These are phyloP conservation scores for Suhomyces atakaporum DNA, from an alignment of 1,139 yeast genomes.

Conservation along the genomic window DNA sequence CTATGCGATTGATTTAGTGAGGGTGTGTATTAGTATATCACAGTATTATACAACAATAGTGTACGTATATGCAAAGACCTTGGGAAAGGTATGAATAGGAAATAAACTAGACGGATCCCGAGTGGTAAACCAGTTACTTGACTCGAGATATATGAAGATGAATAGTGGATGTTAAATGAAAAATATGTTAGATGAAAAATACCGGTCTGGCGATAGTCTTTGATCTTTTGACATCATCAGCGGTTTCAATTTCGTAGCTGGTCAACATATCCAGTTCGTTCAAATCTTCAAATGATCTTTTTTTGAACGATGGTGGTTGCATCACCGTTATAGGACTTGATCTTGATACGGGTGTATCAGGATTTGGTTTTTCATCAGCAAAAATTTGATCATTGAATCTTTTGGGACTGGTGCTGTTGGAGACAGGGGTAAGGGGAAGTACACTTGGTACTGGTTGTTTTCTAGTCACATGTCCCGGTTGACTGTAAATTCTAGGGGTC, in stretches of 20 bases:
- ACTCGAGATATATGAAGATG: not conserved
- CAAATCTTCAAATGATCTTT: slow-evolving; percentile 18
- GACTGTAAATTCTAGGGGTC: slow-evolving; percentile 17
- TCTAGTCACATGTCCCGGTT: slow-evolving; percentile 11
- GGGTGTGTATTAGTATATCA: not conserved
- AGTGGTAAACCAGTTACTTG: too few relatives aligned
- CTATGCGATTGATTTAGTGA: not conserved
- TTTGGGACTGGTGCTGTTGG: slow-evolving; percentile 29
- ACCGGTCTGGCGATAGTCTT: slow-evolving; percentile 16
- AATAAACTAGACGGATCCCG: slow-evolving; percentile 3
- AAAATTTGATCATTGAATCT: slow-evolving; percentile 18
- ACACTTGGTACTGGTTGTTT: slow-evolving; percentile 10
- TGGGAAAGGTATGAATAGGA: slow-evolving; percentile 5
- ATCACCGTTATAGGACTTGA: slow-evolving; percentile 13
- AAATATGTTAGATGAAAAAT: slow-evolving; percentile 14
- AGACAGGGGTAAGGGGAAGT: slow-evolving; percentile 31
- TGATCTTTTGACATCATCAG: slow-evolving; percentile 15
- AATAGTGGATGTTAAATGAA: not conserved
- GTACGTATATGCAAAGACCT: slow-evolving; percentile 3
- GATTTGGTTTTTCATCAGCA: slow-evolving; percentile 8
- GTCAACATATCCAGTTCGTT: slow-evolving; percentile 8
- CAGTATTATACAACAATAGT: slow-evolving; percentile 1
- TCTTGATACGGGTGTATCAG: slow-evolving; percentile 14
- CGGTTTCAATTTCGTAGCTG: slow-evolving; percentile 9
- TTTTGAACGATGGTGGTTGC: slow-evolving; percentile 17